phyloP scores from a whole-genome alignment of 345 rosid species.

The Brassica napus region Da-Ae NC_063436.1:19572001-19572500 shows the following conservation, averaged over 20 bases:
- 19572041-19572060: too few species aligned
- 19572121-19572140: too few species aligned
- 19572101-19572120: too few species aligned
- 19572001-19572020: too few species aligned
- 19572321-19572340: neutral
- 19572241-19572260: neutral
- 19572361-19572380: neutral
- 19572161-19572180: too few species aligned
- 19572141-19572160: too few species aligned
- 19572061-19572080: too few species aligned
- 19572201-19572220: neutral
- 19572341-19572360: neutral
- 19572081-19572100: too few species aligned
- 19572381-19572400: neutral
- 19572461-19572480: neutral
- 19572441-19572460: neutral
- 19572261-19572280: neutral
- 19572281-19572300: neutral
- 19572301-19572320: neutral
- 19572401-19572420: neutral
- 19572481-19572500: slow-evolving; percentile 9
- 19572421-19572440: neutral
- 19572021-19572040: too few species aligned
- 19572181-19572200: neutral
- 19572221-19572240: neutral